Evolutionary conservation across 768 basidiomycete genomes (phyloP), one percentile per base, ranked within the genome.

Genomic region (Russula earlei): DNA sequence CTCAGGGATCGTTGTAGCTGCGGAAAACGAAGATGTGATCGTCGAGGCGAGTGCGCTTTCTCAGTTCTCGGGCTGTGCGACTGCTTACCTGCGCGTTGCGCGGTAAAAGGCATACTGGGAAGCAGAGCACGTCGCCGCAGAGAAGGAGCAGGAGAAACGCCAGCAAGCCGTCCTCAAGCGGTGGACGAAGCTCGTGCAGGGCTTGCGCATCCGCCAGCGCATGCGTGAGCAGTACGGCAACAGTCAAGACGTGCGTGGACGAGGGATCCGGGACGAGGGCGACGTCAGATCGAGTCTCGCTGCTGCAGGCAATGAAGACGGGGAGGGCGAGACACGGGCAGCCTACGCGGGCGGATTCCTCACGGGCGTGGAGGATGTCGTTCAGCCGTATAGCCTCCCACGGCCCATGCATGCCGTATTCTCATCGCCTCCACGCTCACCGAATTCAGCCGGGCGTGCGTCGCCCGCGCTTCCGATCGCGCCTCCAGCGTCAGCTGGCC

Each of bases 111-210:
- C 92, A 1, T 97, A 85, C 63, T 82, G 81, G 79, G 87, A 86
- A 68, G 80, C 85, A 11, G 87, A 90, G 64, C 81, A 83, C 60
- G 79, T 82, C 24, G 85, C 84, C 5, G 82, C 85, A 55, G 84
- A 89, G 68, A 90, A 83, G 63, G 86, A 86, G 44, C 78, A 79
- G 22, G 73, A 72, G 10, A 94, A 91, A 70, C 79, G 77, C 55
- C 79, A 87, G 62, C 91, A 91, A 49, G 80, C 83, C 34, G 85
- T 83, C 0, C 70, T 95, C 60, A 94, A 92, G 68, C 82, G 85
- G 20, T 99, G 95, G 95, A 79, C 75, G 50, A 83, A 85, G 54
- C 79, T 99, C 40, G 77, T 99, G 24, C 87, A 89, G 29, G 96
- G 94, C 3, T 76, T 98, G 44, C 80, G 89, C 34, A 87, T 98